A percentile compares a stretch with the other conserved stretches of the same genome.
Conservation (phyloP, 2,329 filamentous ascomycete genomes). For the Emergomyces orientalis region DNA sequence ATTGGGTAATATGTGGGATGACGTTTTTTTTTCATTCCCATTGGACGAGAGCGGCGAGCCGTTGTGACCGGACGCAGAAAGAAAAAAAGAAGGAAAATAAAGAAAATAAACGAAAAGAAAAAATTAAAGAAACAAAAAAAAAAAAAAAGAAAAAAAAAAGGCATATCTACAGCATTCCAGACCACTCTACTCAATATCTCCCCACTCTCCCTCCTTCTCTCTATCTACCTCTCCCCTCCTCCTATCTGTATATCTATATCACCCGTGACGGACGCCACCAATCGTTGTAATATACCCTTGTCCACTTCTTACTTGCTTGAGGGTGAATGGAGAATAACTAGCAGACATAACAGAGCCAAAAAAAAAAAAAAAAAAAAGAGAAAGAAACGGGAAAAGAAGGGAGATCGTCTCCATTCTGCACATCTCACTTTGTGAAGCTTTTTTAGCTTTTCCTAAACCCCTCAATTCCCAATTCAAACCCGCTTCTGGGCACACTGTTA, state of each 20-base stretch:
- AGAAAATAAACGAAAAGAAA: neutral
- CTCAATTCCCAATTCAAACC: neutral
- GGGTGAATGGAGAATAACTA: neutral
- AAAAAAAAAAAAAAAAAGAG: neutral
- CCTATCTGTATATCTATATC: neutral
- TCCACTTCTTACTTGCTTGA: neutral
- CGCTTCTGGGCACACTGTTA: neutral
- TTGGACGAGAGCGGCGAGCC: neutral
- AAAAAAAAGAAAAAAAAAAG: neutral
- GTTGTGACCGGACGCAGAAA: neutral
- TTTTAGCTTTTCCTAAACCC: neutral
- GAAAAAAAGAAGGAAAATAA: neutral
- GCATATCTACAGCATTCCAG: neutral
- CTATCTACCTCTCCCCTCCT: neutral
- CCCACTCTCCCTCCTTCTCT: neutral
- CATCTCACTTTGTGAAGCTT: neutral
- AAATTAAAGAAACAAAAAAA: neutral
- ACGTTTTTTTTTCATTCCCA: conserved; percentile 12
- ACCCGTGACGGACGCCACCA: neutral
- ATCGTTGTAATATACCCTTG: neutral
- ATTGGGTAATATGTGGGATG: conserved; percentile 15
- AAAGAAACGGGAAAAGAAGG: neutral
- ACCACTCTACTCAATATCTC: neutral
- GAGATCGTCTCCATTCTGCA: neutral
- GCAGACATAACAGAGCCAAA: neutral